Evolutionary conservation across 257 asterid genomes (phyloP), one percentile per base, ranked within the genome.

Genomic region (Lantana camara): DNA sequence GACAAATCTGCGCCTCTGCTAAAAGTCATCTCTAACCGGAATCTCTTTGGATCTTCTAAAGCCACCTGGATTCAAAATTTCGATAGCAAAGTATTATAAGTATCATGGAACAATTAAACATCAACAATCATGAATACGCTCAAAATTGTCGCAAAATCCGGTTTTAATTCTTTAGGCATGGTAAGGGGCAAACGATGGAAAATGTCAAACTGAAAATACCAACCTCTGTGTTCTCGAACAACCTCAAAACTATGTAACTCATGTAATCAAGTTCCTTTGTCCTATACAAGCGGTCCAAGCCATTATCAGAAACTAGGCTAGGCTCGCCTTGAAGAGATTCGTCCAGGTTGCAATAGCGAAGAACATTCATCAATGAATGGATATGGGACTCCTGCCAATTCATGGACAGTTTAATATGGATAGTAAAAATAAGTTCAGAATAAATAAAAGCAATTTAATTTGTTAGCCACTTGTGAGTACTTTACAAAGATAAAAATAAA

Each of bases 1-100:
- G 96, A 94, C 74, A 90, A 86, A 78, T 94, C 99, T 65, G 99
- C 99, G 55, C 99, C 96, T 55, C 97, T 85, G 80, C 97, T 94
- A 69, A 94, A 94, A 58, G 99, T 79, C 87, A 90, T 67, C 77
- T 94, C 99, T 38, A 88, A 62, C 67, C 96, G 97, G 53, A 73
- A 94, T 74, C 96, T 90, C 82, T 83, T 81, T 20, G 97, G 96
- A 70, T 94, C 99, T 63, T 94, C 99, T 67, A 94, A 69, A 51
- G 95, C 85, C 66, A 94, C 95, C 97, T 94, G 87, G 79, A 69
- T 57, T 59, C 58, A 50, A 5, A 22, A 52, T 62, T 47, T 42
- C 42, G 58, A 46, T 72, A 53, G 57, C 70, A n/a, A 51, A 34
- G 12, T 9, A 46, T 35, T 12, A 49, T 14, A 38, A 22, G 15